These are phyloP conservation scores for Paramecium bursaria DNA, from an alignment of 73 alveolate species.

Conservation along the genomic window DNA sequence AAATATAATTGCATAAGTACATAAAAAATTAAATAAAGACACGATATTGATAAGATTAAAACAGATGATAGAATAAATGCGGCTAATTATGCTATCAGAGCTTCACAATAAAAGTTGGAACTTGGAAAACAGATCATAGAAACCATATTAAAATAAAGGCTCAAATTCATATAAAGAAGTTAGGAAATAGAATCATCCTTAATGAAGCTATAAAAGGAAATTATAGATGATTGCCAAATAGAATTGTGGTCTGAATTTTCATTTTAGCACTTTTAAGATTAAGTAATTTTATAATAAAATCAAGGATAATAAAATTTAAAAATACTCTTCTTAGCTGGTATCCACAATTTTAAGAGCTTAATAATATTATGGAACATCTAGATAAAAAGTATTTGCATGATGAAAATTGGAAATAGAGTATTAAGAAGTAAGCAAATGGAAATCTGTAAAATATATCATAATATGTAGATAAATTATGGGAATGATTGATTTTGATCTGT, in stretches of 20 bases:
- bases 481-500: slow-evolving; percentile 2
- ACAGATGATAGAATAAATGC: slow-evolving; percentile 59
- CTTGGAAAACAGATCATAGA: slow-evolving; percentile 26
- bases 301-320: not conserved
- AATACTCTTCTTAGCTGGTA: not conserved
- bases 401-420: slow-evolving; percentile 2
- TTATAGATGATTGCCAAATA: not conserved
- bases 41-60: slow-evolving; percentile 46
- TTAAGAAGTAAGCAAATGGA: not conserved
- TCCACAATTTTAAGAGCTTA: slow-evolving; percentile 9
- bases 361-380: slow-evolving; percentile 4
- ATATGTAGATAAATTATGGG: slow-evolving; percentile 8
- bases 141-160: slow-evolving; percentile 17
- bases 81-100: slow-evolving; percentile 52
- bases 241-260: too few species aligned
- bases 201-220: not conserved
- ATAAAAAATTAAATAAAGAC: not conserved
- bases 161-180: slow-evolving; percentile 33
- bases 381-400: slow-evolving; percentile 11
- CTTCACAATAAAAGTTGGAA: not conserved
- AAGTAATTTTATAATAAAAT: too few species aligned
- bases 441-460: too few species aligned
- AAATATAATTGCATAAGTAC: slow-evolving; percentile 27
- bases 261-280: too few species aligned
- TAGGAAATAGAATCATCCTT: slow-evolving; percentile 5